Conservation (phyloP, 1,284 basidiomycete genomes). For the Cryptococcus jaspeensis region DNA sequence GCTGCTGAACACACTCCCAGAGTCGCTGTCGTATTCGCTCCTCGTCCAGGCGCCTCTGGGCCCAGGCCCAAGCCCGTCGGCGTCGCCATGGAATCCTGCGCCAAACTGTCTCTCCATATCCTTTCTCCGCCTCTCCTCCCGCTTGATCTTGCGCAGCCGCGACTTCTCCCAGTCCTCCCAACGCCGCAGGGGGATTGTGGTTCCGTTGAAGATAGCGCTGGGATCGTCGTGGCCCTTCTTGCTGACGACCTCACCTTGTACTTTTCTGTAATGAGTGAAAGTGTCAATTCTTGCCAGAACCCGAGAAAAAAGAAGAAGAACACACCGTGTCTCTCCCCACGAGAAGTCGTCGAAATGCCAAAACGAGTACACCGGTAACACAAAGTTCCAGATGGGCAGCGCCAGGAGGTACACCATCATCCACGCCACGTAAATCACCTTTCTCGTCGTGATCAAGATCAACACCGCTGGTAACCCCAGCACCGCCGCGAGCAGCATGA, state of each 20-base stretch:
- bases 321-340: conserved; percentile 92
- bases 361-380: conserved; percentile 91
- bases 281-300: conserved; percentile 75
- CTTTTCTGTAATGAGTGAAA: conserved; percentile 63
- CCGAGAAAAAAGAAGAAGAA: not conserved
- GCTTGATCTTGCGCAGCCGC: conserved; percentile 83
- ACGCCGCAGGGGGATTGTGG: conserved; percentile 78
- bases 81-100: conserved; percentile 53
- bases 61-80: conserved; percentile 22
- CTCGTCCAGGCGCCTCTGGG: conserved; percentile 29
- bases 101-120: conserved; percentile 68
- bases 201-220: conserved; percentile 57
- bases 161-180: conserved; percentile 99
- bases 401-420: conserved; percentile 93
- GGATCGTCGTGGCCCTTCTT: conserved; percentile 68
- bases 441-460: conserved; percentile 90
- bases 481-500: conserved; percentile 83
- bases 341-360: conserved; percentile 98
- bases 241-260: conserved; percentile 77
- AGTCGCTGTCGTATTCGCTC: conserved; percentile 53
- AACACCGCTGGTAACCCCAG: conserved; percentile 90
- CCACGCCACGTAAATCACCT: conserved; percentile 95
- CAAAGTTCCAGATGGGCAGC: conserved; percentile 92
- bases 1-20: conserved; percentile 73
- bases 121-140: conserved; percentile 79